A percentile compares a stretch with the other conserved stretches of the same genome.
Evolutionary conservation across 208 protist genomes (phyloP).

Genomic region (Acanthamoeba rhysodes): DNA sequence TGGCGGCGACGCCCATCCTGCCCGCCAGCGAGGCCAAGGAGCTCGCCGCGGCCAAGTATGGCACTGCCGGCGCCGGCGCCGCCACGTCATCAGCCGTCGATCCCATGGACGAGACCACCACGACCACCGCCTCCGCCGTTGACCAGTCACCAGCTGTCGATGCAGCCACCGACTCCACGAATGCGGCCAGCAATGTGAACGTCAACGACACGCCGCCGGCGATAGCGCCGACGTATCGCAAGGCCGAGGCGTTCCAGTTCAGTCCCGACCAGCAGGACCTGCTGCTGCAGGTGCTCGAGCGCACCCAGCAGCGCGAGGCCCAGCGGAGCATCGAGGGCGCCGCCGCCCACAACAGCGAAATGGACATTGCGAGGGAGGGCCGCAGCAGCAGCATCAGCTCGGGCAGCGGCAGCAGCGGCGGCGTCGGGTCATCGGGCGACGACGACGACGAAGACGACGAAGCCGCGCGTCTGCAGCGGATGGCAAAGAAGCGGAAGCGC

Average conservation of each 20-base stretch:
- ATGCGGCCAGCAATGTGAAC: not conserved
- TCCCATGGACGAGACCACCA: not conserved
- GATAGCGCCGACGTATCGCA: not conserved
- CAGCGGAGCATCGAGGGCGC: not conserved
- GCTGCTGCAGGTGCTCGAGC: not conserved
- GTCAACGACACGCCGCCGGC: not conserved
- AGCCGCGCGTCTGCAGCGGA: not conserved
- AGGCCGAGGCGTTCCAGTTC: constrained; percentile 28
- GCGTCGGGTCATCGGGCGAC: not conserved
- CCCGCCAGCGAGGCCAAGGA: constrained; percentile 21
- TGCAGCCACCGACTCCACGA: not conserved
- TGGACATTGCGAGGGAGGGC: too few relatives aligned
- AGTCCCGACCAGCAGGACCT: constrained; percentile 25
- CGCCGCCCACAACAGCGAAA: not conserved
- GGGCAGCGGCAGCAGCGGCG: not conserved
- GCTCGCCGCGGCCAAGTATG: not conserved
- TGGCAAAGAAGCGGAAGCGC: constrained; percentile 36
- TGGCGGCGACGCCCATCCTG: not conserved
- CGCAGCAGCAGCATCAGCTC: too few relatives aligned
- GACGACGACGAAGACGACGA: not conserved
- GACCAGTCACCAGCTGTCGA: too few relatives aligned
- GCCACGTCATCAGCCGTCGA: not conserved
- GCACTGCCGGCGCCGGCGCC: not conserved
- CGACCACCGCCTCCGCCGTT: too few relatives aligned
- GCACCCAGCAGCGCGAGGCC: not conserved